Evolutionary conservation across 345 rosid genomes (phyloP).

Genomic region (Aquilaria yunnanensis): DNA sequence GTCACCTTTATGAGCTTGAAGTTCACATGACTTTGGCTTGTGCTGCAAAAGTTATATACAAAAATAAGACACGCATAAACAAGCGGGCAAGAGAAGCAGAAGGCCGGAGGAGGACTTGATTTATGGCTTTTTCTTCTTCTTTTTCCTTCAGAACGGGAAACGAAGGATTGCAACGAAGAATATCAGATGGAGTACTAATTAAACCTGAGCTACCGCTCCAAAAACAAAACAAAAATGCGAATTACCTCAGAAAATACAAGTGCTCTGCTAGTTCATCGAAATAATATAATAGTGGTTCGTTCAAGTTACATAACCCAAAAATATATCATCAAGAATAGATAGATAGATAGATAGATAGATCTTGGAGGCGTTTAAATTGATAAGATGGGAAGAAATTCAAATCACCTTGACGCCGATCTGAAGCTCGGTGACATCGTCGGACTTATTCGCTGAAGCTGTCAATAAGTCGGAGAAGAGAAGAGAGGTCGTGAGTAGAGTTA

Average conservation of each 20-base stretch:
- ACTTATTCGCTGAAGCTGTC: constrained; percentile 59
- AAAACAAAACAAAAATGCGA: too few species aligned
- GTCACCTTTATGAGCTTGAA: constrained; percentile 95
- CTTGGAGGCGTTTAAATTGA: background rate
- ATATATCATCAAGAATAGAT: too few species aligned
- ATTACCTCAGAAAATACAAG: too few species aligned
- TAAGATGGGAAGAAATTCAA: background rate
- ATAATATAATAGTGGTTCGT: background rate
- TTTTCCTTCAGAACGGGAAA: too few species aligned
- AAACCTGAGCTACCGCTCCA: too few species aligned
- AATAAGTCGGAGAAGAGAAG: background rate
- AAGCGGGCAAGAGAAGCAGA: background rate
- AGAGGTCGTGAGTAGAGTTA: background rate
- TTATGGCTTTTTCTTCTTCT: too few species aligned
- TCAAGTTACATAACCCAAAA: background rate
- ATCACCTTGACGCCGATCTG: constrained; percentile 94
- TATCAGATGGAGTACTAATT: too few species aligned
- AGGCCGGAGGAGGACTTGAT: too few species aligned
- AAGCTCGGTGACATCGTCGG: constrained; percentile 69
- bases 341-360: too few species aligned
- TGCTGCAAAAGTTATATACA: constrained; percentile 25
- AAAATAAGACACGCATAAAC: too few species aligned
- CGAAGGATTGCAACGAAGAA: too few species aligned
- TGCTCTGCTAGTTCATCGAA: background rate
- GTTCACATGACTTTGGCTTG: constrained; percentile 68